Conservation (phyloP, 352 stramenopile species). For the Phytophthora cajani region DNA sequence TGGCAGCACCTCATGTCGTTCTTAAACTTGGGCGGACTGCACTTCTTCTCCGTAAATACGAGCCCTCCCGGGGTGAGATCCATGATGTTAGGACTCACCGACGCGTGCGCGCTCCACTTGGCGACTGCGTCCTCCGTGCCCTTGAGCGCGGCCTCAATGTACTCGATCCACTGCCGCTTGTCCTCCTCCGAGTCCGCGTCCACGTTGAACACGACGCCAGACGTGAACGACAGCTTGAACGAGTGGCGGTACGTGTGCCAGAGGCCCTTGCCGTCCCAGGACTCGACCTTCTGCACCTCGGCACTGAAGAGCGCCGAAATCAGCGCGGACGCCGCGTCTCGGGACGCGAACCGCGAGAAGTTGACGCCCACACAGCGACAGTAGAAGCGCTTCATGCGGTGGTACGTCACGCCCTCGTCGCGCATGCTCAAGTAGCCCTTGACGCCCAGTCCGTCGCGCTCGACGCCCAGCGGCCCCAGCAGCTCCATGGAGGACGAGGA, state of each 20-base stretch:
- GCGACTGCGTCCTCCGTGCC: constrained; percentile 42
- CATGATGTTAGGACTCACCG: constrained; percentile 47
- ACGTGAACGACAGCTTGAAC: constrained; percentile 85
- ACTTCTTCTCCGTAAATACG: constrained; percentile 70
- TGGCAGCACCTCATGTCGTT: constrained; percentile 65
- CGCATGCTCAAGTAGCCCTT: constrained; percentile 85
- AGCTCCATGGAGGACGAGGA: constrained; percentile 24
- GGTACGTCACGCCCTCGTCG: constrained; percentile 83
- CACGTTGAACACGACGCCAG: constrained; percentile 78
- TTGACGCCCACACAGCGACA: constrained; percentile 83
- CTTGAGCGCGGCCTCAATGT: constrained; percentile 71
- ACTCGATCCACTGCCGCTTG: constrained; percentile 79
- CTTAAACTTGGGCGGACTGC: constrained; percentile 75
- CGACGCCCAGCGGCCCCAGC: constrained; percentile 43
- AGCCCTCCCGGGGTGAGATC: constrained; percentile 62
- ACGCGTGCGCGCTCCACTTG: constrained; percentile 48
- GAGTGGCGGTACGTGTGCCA: constrained; percentile 85
- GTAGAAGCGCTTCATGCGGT: constrained; percentile 89
- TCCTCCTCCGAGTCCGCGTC: constrained; percentile 84
- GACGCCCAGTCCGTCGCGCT: constrained; percentile 71
- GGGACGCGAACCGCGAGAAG: constrained; percentile 77
- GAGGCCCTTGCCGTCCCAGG: constrained; percentile 85
- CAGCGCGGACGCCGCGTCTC: constrained; percentile 62
- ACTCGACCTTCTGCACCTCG: constrained; percentile 80
- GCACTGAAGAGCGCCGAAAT: constrained; percentile 71